Evolutionary conservation across 768 basidiomycete species (phyloP).

Genomic region (Xerocomellus intermedius): DNA sequence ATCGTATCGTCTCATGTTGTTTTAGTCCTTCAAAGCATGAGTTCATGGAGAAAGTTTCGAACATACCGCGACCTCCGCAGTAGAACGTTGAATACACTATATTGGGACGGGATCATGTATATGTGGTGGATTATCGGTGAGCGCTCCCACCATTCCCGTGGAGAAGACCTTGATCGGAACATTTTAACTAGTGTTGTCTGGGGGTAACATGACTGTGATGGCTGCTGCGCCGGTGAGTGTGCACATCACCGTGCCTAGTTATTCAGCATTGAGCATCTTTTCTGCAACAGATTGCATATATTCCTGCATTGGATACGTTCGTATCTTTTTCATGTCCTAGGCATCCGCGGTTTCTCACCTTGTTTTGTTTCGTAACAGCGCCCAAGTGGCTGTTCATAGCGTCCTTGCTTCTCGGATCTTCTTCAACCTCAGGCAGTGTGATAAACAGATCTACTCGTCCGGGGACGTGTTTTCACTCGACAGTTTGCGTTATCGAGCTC

Average conservation of each 20-base stretch:
- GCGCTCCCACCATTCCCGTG: not conserved
- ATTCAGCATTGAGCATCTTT: not conserved
- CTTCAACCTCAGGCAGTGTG: constrained; percentile 26
- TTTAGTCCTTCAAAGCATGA: constrained; percentile 27
- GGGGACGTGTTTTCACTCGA: not conserved
- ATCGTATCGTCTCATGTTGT: not conserved
- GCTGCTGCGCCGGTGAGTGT: constrained; percentile 21
- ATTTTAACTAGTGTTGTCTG: constrained; percentile 11
- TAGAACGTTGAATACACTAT: constrained; percentile 19
- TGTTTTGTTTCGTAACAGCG: constrained; percentile 10
- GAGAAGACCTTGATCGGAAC: not conserved
- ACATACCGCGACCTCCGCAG: constrained; percentile 21
- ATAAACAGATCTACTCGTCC: not conserved
- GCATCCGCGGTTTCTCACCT: constrained; percentile 2
- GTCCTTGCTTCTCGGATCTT: constrained; percentile 28
- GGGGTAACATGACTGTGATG: constrained; percentile 14
- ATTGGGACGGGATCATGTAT: constrained; percentile 29
- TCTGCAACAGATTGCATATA: constrained; percentile 12
- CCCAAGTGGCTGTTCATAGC: constrained; percentile 28
- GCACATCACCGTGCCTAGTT: too few relatives aligned
- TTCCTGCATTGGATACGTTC: constrained; percentile 22
- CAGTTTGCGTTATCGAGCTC: constrained; percentile 1
- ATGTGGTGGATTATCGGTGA: constrained; percentile 25
- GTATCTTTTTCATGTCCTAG: constrained; percentile 1
- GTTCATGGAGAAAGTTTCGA: constrained; percentile 23